A percentile compares a stretch with the other conserved stretches of the same genome.
Evolutionary conservation across 2,329 filamentous ascomycete genomes (phyloP).

Genomic region (Rhynchosporium secalis): DNA sequence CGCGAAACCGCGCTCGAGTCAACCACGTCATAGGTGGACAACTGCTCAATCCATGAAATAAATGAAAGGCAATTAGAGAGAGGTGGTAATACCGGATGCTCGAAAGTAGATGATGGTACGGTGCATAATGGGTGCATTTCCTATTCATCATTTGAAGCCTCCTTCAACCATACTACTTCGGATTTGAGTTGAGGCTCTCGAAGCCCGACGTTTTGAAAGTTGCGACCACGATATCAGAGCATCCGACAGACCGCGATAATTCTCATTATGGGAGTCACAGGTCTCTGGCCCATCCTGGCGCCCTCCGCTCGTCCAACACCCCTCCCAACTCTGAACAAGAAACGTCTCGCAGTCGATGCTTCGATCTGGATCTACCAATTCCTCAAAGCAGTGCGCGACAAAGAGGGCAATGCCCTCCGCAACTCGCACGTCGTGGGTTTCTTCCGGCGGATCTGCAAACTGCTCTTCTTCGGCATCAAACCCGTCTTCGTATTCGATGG

Average conservation of each 20-base stretch:
- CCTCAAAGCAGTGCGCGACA: slow-evolving; percentile 96
- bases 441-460: slow-evolving; percentile 96
- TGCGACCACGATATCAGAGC: not conserved
- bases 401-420: slow-evolving; percentile 93
- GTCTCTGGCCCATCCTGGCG: slow-evolving; percentile 94
- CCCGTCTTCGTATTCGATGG: slow-evolving; percentile 99
- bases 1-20: slow-evolving; percentile 19
- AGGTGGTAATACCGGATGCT: not conserved
- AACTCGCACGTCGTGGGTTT: slow-evolving; percentile 97
- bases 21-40: slow-evolving; percentile 18
- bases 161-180: slow-evolving; percentile 13
- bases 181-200: not conserved
- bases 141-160: slow-evolving; percentile 7
- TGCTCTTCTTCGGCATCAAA: slow-evolving; percentile 93
- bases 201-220: not conserved
- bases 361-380: slow-evolving; percentile 99
- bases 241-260: not conserved
- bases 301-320: slow-evolving; percentile 95
- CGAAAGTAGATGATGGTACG: not conserved
- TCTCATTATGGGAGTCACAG: slow-evolving; percentile 84
- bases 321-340: slow-evolving; percentile 92
- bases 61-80: not conserved
- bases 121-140: slow-evolving; percentile 22
- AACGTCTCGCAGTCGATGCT: slow-evolving; percentile 93
- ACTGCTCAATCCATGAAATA: not conserved